These are phyloP conservation scores for Clarireedia paspali DNA, from an alignment of 2,329 filamentous ascomycete species.

Conservation along the genomic window DNA sequence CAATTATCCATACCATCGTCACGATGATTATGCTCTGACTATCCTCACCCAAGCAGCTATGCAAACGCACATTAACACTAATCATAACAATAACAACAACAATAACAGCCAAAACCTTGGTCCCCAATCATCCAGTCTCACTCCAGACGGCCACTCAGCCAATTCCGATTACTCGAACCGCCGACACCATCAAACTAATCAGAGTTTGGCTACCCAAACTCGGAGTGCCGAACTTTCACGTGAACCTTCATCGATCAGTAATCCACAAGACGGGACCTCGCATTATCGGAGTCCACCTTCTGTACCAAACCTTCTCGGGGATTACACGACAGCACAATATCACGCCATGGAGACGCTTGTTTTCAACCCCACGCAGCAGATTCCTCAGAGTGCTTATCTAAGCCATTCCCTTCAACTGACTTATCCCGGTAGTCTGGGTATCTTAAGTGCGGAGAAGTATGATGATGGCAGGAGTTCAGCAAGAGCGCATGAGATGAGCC, in stretches of 20 bases:
- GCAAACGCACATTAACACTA: slow-evolving; percentile 9
- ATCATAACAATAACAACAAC: background rate
- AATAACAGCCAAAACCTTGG: background rate
- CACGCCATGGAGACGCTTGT: slow-evolving; percentile 20
- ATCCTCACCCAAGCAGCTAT: slow-evolving; percentile 24
- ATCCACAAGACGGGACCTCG: slow-evolving; percentile 7
- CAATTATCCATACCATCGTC: slow-evolving; percentile 10
- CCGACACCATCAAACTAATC: background rate
- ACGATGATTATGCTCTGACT: slow-evolving; percentile 22
- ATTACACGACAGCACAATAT: slow-evolving; percentile 5
- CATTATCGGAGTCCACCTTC: background rate
- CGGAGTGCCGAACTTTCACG: background rate
- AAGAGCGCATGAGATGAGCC: slow-evolving; percentile 10
- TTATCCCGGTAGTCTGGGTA: slow-evolving; percentile 23
- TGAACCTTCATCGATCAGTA: slow-evolving; percentile 10
- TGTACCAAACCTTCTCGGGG: slow-evolving; percentile 1
- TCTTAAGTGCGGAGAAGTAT: slow-evolving; percentile 41
- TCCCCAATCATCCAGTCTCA: background rate
- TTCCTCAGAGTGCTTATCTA: slow-evolving; percentile 14
- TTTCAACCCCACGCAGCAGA: slow-evolving; percentile 10
- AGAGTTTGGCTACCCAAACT: background rate
- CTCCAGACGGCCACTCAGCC: background rate
- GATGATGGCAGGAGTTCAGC: slow-evolving; percentile 30
- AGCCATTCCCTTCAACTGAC: slow-evolving; percentile 10
- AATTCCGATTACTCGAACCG: background rate